A percentile compares a stretch with the other conserved stretches of the same genome.
phyloP scores from a whole-genome alignment of 192 early-diverging fungal species.

The Mortierella alpina region DNA sequence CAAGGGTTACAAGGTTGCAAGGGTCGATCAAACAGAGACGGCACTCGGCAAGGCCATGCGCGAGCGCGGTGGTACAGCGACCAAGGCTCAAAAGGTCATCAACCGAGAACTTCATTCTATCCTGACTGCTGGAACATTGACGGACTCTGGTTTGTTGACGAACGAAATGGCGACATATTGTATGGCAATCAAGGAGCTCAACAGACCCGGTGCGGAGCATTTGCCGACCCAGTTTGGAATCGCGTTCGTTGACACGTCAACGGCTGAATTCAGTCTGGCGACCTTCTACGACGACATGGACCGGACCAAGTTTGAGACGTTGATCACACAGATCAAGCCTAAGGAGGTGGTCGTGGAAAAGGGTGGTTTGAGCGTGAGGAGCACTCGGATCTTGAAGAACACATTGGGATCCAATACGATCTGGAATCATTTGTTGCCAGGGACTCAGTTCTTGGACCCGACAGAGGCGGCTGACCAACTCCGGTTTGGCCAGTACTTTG shows the following conservation, averaged over 20 bases:
- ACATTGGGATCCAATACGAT: slow-evolving; percentile 62
- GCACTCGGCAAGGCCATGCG: slow-evolving; percentile 94
- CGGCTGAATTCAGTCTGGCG: slow-evolving; percentile 89
- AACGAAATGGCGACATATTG: slow-evolving; percentile 95
- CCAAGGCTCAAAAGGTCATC: slow-evolving; percentile 73
- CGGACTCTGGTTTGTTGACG: slow-evolving; percentile 88
- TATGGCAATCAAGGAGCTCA: slow-evolving; percentile 88
- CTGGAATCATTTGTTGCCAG: slow-evolving; percentile 74
- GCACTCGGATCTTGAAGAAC: slow-evolving; percentile 72
- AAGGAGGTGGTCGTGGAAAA: slow-evolving; percentile 92
- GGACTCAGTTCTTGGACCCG: slow-evolving; percentile 77
- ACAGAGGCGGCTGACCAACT: slow-evolving; percentile 70
- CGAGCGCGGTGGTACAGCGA: slow-evolving; percentile 57
- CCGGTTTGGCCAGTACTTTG: slow-evolving; percentile 70
- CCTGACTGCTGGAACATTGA: slow-evolving; percentile 91
- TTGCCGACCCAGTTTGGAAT: slow-evolving; percentile 78
- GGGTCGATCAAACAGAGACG: slow-evolving; percentile 98
- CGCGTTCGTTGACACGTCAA: slow-evolving; percentile 95
- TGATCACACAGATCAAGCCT: slow-evolving; percentile 93
- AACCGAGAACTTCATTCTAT: slow-evolving; percentile 86
- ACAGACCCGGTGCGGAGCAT: slow-evolving; percentile 36
- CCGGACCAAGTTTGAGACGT: slow-evolving; percentile 91
- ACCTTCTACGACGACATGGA: slow-evolving; percentile 87
- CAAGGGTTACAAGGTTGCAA: slow-evolving; percentile 92
- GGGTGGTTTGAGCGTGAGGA: slow-evolving; percentile 63